Conservation (phyloP, 805 yeast genomes). For the Barnettozyma pratensis region DNA sequence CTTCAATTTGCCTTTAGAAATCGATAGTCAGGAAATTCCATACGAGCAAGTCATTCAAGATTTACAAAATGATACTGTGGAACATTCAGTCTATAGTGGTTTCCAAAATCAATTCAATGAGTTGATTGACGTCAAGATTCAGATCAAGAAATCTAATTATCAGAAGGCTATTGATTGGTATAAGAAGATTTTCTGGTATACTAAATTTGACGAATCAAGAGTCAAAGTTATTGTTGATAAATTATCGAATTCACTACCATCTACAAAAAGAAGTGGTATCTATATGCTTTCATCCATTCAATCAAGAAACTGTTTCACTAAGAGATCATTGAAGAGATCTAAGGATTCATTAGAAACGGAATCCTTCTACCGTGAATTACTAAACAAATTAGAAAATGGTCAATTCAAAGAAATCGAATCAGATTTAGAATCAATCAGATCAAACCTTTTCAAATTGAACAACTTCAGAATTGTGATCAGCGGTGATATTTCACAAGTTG, state of each 20-base stretch:
- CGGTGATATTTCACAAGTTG: slow-evolving; percentile 58
- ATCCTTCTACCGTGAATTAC: slow-evolving; percentile 41
- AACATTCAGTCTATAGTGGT: slow-evolving; percentile 50
- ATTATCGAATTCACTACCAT: slow-evolving; percentile 35
- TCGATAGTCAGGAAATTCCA: slow-evolving; percentile 54
- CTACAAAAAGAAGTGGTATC: slow-evolving; percentile 37
- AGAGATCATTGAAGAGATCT: slow-evolving; percentile 60
- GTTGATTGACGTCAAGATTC: slow-evolving; percentile 53
- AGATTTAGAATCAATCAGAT: slow-evolving; percentile 48
- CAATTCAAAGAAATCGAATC: slow-evolving; percentile 40
- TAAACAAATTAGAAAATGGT: slow-evolving; percentile 50
- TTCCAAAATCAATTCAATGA: slow-evolving; percentile 62
- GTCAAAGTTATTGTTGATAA: slow-evolving; percentile 51
- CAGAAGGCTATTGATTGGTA: slow-evolving; percentile 73
- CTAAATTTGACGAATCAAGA: slow-evolving; percentile 69
- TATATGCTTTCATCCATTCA: slow-evolving; percentile 63
- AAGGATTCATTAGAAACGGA: slow-evolving; percentile 66
- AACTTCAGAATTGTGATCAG: slow-evolving; percentile 64
- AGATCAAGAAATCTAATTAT: slow-evolving; percentile 60
- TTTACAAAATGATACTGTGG: slow-evolving; percentile 69
- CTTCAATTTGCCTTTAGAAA: slow-evolving; percentile 65
- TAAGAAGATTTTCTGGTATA: slow-evolving; percentile 53
- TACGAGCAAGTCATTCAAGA: slow-evolving; percentile 74
- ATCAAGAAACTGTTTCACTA: slow-evolving; percentile 45
- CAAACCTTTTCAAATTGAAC: slow-evolving; percentile 45